phyloP scores from a whole-genome alignment of 2,329 filamentous ascomycete species.

The Penicillium brasilianum region DNA sequence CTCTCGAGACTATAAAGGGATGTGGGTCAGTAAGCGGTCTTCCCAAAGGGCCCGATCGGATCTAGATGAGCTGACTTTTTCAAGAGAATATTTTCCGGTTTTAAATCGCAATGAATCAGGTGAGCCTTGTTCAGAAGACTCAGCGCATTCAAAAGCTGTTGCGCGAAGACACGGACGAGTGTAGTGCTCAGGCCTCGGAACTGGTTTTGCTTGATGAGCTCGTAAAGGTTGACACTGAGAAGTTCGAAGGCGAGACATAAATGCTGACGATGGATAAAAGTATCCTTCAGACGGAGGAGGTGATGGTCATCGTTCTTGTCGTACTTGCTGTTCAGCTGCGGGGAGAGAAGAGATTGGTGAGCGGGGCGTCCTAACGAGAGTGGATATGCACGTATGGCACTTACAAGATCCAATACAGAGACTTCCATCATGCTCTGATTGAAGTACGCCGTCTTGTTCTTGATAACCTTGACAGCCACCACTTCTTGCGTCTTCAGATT shows the following conservation, averaged over 20 bases:
- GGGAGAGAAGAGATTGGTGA: slow-evolving; percentile 6
- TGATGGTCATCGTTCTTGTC: slow-evolving; percentile 99
- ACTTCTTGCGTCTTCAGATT: slow-evolving; percentile 98
- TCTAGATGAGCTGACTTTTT: slow-evolving; percentile 71
- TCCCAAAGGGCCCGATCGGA: not conserved
- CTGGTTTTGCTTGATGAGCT: slow-evolving; percentile 99
- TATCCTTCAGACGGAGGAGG: slow-evolving; percentile 90
- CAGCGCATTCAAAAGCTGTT: slow-evolving; percentile 91
- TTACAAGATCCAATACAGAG: slow-evolving; percentile 89
- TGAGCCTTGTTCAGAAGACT: slow-evolving; percentile 94
- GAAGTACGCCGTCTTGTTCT: slow-evolving; percentile 98
- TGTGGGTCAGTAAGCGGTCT: not conserved
- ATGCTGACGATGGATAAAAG: slow-evolving; percentile 97
- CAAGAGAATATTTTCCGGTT: slow-evolving; percentile 95
- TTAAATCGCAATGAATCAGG: slow-evolving; percentile 96
- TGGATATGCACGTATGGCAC: slow-evolving; percentile 31
- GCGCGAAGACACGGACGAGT: slow-evolving; percentile 93
- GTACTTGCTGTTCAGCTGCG: slow-evolving; percentile 91
- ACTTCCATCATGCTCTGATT: slow-evolving; percentile 99
- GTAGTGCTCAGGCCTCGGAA: slow-evolving; percentile 97
- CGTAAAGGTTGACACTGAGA: slow-evolving; percentile 95
- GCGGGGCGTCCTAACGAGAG: not conserved
- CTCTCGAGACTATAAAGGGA: slow-evolving; percentile 72
- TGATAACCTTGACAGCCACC: slow-evolving; percentile 98
- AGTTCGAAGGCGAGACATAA: slow-evolving; percentile 95